Conservation (phyloP, 2,329 filamentous ascomycete species). For the Cladosporium sphaerospermum region DNA sequence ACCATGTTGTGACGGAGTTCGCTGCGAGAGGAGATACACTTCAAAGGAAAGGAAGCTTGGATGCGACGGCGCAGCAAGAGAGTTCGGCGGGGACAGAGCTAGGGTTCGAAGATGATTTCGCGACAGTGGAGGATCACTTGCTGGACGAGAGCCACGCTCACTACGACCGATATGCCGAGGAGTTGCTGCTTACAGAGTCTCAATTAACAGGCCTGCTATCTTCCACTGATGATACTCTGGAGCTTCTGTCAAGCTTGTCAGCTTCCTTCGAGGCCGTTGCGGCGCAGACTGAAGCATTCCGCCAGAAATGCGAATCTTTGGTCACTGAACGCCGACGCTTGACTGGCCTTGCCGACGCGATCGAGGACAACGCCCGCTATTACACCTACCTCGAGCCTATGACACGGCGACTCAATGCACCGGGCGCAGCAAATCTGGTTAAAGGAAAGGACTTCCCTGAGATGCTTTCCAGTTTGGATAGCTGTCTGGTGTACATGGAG, state of each 20-base stretch:
- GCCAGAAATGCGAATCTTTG: slow-evolving; percentile 83
- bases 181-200: slow-evolving; percentile 70
- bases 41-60: slow-evolving; percentile 29
- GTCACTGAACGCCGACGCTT: slow-evolving; percentile 75
- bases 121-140: slow-evolving; percentile 57
- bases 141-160: slow-evolving; percentile 77
- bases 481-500: slow-evolving; percentile 89
- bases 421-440: slow-evolving; percentile 79
- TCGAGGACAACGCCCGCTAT: slow-evolving; percentile 86
- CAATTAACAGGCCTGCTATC: slow-evolving; percentile 74
- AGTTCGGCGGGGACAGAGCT: slow-evolving; percentile 33
- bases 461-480: slow-evolving; percentile 79
- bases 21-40: slow-evolving; percentile 46
- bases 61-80: slow-evolving; percentile 30
- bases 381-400: slow-evolving; percentile 91
- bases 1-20: slow-evolving; percentile 55
- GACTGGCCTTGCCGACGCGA: slow-evolving; percentile 70
- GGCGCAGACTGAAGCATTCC: slow-evolving; percentile 85
- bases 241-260: slow-evolving; percentile 70
- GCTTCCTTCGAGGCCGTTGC: slow-evolving; percentile 84
- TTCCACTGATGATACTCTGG: slow-evolving; percentile 70
- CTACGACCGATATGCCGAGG: slow-evolving; percentile 79
- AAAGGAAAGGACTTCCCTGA: slow-evolving; percentile 79
- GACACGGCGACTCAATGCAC: slow-evolving; percentile 83
- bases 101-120: slow-evolving; percentile 55